These are phyloP conservation scores for Spizellomyces punctatus DNA, from an alignment of 192 early-diverging fungal species.

Conservation along the genomic window DNA sequence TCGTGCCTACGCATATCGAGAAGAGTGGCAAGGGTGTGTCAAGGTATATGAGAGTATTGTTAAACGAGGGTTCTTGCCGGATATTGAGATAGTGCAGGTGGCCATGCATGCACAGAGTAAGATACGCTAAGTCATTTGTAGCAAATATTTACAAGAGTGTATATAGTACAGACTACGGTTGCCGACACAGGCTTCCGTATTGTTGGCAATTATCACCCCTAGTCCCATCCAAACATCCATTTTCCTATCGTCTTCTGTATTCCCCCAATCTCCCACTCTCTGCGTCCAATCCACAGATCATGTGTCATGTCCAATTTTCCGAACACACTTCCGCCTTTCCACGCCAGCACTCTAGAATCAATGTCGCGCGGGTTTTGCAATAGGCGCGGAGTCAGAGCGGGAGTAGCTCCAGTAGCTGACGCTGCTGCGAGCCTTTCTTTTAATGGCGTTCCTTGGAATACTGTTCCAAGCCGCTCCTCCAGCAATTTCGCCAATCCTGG, in stretches of 20 bases:
- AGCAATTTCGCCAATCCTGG: slow-evolving; percentile 67
- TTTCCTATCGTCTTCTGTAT: slow-evolving; percentile 8
- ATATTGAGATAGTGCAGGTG: neutral
- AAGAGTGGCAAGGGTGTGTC: neutral
- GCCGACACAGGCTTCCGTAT: neutral
- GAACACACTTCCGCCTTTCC: slow-evolving; percentile 87
- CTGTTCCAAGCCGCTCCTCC: slow-evolving; percentile 46
- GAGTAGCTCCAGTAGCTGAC: slow-evolving; percentile 39
- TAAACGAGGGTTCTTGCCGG: slow-evolving; percentile 19
- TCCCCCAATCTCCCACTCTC: slow-evolving; percentile 65
- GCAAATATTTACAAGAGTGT: neutral
- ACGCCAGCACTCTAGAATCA: slow-evolving; percentile 78
- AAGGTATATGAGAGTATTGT: slow-evolving; percentile 20
- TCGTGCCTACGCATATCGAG: neutral
- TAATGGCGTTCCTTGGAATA: slow-evolving; percentile 3
- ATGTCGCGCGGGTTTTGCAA: slow-evolving; percentile 80
- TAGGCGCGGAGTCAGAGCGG: slow-evolving; percentile 34
- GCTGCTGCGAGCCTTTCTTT: slow-evolving; percentile 51
- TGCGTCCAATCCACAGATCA: slow-evolving; percentile 76
- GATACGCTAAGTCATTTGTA: neutral
- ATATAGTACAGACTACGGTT: neutral
- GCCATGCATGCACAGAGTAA: neutral
- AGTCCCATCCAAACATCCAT: slow-evolving; percentile 33
- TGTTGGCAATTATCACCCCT: neutral
- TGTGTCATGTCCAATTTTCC: slow-evolving; percentile 74